These are phyloP conservation scores for Allomyces arbusculus DNA, from an alignment of 192 early-diverging fungal species.

Conservation along the genomic window DNA sequence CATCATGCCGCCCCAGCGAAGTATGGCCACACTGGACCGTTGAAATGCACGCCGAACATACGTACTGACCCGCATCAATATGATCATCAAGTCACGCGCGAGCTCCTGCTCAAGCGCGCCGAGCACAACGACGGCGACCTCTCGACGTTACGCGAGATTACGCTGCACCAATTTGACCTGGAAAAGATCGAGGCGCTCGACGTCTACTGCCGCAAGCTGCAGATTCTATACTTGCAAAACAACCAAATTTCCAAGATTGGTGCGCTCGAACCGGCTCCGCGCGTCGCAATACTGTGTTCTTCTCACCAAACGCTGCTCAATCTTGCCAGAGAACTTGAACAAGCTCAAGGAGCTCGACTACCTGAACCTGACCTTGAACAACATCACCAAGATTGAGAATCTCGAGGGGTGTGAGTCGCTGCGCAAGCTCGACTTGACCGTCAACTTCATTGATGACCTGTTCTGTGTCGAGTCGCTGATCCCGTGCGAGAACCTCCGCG, in stretches of 20 bases:
- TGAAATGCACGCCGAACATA: no score
- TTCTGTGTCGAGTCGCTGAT: conserved; percentile 19
- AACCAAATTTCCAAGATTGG: conserved; percentile 37
- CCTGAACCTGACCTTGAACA: conserved; percentile 36
- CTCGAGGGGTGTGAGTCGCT: conserved; percentile 32
- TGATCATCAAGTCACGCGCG: conserved; percentile 14
- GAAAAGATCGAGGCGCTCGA: conserved; percentile 43
- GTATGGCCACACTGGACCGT: neutral
- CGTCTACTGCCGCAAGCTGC: conserved; percentile 29
- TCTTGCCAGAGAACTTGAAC: conserved; percentile 22
- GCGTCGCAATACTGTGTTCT: neutral
- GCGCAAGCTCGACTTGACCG: conserved; percentile 32
- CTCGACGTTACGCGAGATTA: conserved; percentile 27
- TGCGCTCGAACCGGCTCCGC: conserved; percentile 4
- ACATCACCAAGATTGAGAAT: conserved; percentile 31
- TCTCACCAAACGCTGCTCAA: neutral
- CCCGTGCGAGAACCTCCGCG: conserved; percentile 15
- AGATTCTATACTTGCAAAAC: conserved; percentile 34
- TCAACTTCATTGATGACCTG: conserved; percentile 35
- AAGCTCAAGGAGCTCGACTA: conserved; percentile 34
- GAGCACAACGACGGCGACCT: conserved; percentile 44
- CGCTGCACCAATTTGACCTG: conserved; percentile 40
- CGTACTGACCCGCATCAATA: neutral
- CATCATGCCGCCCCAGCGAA: no score
- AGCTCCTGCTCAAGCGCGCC: conserved; percentile 24